Evolutionary conservation across 129 eudicot species (phyloP).

Genomic region (Tanacetum coccineum): DNA sequence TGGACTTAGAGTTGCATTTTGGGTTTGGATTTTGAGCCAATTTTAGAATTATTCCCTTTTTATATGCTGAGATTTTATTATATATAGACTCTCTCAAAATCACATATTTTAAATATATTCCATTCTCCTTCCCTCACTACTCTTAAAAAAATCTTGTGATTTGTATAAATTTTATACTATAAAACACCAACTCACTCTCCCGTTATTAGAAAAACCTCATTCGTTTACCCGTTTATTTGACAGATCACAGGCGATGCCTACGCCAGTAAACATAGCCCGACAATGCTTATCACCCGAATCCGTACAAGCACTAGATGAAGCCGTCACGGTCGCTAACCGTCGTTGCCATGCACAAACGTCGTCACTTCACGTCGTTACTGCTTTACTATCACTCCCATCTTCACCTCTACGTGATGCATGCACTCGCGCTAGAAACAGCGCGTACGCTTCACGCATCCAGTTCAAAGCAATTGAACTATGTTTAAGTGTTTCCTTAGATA

Average conservation of each 20-base stretch:
- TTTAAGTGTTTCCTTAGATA: slow-evolving; percentile 73
- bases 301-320: slow-evolving; percentile 65
- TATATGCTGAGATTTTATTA: slow-evolving; percentile 22
- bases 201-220: too few relatives aligned
- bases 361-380: slow-evolving; percentile 83
- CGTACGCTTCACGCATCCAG: slow-evolving; percentile 63
- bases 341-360: slow-evolving; percentile 90
- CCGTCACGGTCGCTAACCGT: slow-evolving; percentile 78
- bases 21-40: too few relatives aligned
- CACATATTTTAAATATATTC: slow-evolving; percentile 31
- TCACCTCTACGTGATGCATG: slow-evolving; percentile 81
- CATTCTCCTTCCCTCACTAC: slow-evolving; percentile 14
- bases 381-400: slow-evolving; percentile 71
- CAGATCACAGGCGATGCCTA: too few relatives aligned
- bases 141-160: too few relatives aligned
- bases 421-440: slow-evolving; percentile 44
- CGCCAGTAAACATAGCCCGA: slow-evolving; percentile 72
- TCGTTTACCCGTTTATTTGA: too few relatives aligned
- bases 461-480: slow-evolving; percentile 87
- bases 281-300: slow-evolving; percentile 84
- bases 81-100: slow-evolving; percentile 25
- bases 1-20: too few relatives aligned
- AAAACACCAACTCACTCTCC: too few relatives aligned
- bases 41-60: too few relatives aligned
- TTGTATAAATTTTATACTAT: too few relatives aligned